A percentile compares a stretch with the other conserved stretches of the same genome.
Conservation (phyloP, 83 land plant species). For the Picea engelmannii region DNA sequence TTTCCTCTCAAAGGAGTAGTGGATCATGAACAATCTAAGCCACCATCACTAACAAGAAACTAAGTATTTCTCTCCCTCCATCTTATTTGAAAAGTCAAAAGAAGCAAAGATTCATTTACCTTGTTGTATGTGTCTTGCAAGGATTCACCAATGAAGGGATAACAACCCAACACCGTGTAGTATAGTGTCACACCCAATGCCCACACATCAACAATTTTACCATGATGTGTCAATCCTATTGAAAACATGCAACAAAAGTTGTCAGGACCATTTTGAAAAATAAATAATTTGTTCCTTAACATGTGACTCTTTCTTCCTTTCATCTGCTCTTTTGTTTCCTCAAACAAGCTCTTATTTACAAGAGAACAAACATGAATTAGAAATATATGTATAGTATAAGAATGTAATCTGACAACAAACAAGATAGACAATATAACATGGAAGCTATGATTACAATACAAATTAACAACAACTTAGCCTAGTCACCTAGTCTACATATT, state of each 20-base stretch:
- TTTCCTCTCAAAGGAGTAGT: constrained; percentile 45
- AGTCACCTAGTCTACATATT: too few relatives aligned
- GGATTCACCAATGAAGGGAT: constrained; percentile 19
- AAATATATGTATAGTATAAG: background rate
- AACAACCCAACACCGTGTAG: constrained; percentile 13
- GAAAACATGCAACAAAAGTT: background rate
- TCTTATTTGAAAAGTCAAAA: background rate
- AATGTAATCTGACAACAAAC: background rate
- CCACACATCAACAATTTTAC: constrained; percentile 23
- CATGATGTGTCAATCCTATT: constrained; percentile 22
- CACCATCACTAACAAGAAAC: background rate
- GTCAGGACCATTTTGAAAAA: background rate
- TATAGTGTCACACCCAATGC: constrained; percentile 25
- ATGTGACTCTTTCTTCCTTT: background rate
- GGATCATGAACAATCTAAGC: constrained; percentile 67
- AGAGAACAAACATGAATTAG: background rate
- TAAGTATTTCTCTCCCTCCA: background rate
- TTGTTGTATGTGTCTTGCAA: constrained; percentile 22
- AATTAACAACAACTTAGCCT: too few relatives aligned
- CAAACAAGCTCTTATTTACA: background rate
- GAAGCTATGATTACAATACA: background rate
- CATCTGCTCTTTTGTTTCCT: background rate
- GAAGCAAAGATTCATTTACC: constrained; percentile 7
- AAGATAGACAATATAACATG: background rate
- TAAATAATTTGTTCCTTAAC: background rate